Conservation (phyloP, 2,329 filamentous ascomycete species). For the Trichoderma asperellum region DNA sequence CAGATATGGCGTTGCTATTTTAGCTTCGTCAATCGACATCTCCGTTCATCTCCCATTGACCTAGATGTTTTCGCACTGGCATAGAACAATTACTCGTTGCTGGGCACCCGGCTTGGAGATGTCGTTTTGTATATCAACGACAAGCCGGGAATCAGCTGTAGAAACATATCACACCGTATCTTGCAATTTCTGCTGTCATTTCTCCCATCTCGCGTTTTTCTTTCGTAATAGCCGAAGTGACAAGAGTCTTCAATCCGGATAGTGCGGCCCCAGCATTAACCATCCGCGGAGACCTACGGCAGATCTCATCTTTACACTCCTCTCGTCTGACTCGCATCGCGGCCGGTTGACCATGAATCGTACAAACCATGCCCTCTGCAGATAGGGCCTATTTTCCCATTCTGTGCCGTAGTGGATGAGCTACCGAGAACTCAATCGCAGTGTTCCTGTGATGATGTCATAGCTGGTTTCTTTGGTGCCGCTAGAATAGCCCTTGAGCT, state of each 20-base stretch:
- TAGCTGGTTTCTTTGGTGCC: background rate
- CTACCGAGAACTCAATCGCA: slow-evolving; percentile 20
- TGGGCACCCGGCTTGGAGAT: slow-evolving; percentile 60
- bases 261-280: background rate
- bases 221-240: background rate
- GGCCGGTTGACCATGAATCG: slow-evolving; percentile 3
- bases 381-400: background rate
- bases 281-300: slow-evolving; percentile 7
- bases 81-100: slow-evolving; percentile 58
- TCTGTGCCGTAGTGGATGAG: background rate
- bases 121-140: slow-evolving; percentile 59
- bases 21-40: slow-evolving; percentile 52
- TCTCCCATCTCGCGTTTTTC: background rate
- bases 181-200: background rate
- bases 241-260: background rate
- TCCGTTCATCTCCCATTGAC: slow-evolving; percentile 50
- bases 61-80: slow-evolving; percentile 62
- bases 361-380: background rate
- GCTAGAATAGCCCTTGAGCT: background rate
- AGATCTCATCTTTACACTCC: slow-evolving; percentile 9
- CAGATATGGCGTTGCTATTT: slow-evolving; percentile 41
- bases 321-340: slow-evolving; percentile 9
- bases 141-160: slow-evolving; percentile 63
- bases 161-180: slow-evolving; percentile 49
- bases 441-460: slow-evolving; percentile 20